Conservation (phyloP, 1,284 basidiomycete genomes). For the Rhodotorula sp. region DNA sequence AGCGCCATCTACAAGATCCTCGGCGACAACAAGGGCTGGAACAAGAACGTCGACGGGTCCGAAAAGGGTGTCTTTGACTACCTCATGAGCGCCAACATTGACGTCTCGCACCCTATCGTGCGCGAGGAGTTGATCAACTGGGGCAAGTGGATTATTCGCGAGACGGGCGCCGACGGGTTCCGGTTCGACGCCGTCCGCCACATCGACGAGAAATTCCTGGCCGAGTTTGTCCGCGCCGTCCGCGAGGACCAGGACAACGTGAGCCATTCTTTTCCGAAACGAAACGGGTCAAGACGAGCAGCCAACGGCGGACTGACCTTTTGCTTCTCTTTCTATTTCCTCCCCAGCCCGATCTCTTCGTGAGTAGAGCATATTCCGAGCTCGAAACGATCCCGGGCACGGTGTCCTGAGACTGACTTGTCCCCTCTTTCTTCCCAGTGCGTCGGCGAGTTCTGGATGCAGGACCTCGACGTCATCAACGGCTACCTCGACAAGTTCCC, state of each 20-base stretch:
- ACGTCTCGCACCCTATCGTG: constrained; percentile 79
- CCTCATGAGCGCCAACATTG: constrained; percentile 55
- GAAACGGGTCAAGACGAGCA: no score
- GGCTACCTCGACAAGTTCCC: constrained; percentile 63
- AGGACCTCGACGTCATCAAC: constrained; percentile 64
- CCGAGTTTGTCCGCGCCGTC: constrained; percentile 57
- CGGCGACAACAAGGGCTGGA: constrained; percentile 59
- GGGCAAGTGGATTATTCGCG: constrained; percentile 63
- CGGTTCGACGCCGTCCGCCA: constrained; percentile 61
- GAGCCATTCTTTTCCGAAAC: neutral
- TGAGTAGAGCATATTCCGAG: neutral
- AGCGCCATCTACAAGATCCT: constrained; percentile 51
- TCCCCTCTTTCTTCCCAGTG: neutral
- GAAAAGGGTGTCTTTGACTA: constrained; percentile 49
- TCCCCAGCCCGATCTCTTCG: neutral
- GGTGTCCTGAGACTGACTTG: constrained; percentile 3
- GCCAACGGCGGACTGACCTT: neutral
- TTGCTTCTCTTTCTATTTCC: no score
- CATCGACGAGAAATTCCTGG: constrained; percentile 52
- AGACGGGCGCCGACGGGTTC: constrained; percentile 75
- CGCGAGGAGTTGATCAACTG: constrained; percentile 53
- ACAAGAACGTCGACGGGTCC: constrained; percentile 44
- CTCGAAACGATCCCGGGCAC: neutral
- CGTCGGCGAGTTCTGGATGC: constrained; percentile 54
- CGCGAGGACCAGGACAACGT: constrained; percentile 52